Conservation (phyloP, 2,329 filamentous ascomycete species). For the Pseudogymnoascus sp. region DNA sequence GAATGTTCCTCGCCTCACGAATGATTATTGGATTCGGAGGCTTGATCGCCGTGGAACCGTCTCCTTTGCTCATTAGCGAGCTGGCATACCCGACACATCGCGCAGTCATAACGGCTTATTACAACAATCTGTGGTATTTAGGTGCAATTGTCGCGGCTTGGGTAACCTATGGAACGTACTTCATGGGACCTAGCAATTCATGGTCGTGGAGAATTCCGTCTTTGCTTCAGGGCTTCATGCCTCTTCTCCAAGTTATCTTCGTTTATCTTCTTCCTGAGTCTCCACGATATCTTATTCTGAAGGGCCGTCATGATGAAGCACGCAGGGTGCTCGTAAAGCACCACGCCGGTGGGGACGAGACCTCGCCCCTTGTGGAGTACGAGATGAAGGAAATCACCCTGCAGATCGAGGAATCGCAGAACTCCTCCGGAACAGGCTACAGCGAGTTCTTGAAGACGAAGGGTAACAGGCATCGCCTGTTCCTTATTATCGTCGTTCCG, state of each 20-base stretch:
- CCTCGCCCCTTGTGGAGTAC: slow-evolving; percentile 37
- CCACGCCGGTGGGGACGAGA: slow-evolving; percentile 43
- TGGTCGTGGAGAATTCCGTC: slow-evolving; percentile 23
- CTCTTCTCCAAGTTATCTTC: slow-evolving; percentile 3
- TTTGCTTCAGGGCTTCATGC: slow-evolving; percentile 16
- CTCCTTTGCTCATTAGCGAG: slow-evolving; percentile 31
- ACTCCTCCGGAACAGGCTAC: neutral
- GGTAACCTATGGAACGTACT: slow-evolving; percentile 24
- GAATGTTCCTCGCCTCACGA: slow-evolving; percentile 29
- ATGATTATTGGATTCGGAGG: slow-evolving; percentile 30
- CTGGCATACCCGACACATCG: slow-evolving; percentile 31
- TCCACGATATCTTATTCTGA: slow-evolving; percentile 16
- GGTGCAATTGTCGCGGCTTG: slow-evolving; percentile 28
- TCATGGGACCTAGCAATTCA: slow-evolving; percentile 18
- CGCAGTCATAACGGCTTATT: slow-evolving; percentile 30
- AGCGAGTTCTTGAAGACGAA: slow-evolving; percentile 33
- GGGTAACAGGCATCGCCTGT: slow-evolving; percentile 44
- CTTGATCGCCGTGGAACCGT: slow-evolving; percentile 27
- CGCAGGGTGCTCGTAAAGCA: slow-evolving; percentile 44
- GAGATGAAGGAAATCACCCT: slow-evolving; percentile 40
- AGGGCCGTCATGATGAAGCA: slow-evolving; percentile 43
- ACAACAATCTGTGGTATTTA: slow-evolving; percentile 29
- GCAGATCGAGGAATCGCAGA: neutral
- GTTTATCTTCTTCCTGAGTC: slow-evolving; percentile 13
- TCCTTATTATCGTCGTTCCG: slow-evolving; percentile 35